Evolutionary conservation across 495 filamentous ascomycete genomes (phyloP).

Genomic region (Tuber calosporum): DNA sequence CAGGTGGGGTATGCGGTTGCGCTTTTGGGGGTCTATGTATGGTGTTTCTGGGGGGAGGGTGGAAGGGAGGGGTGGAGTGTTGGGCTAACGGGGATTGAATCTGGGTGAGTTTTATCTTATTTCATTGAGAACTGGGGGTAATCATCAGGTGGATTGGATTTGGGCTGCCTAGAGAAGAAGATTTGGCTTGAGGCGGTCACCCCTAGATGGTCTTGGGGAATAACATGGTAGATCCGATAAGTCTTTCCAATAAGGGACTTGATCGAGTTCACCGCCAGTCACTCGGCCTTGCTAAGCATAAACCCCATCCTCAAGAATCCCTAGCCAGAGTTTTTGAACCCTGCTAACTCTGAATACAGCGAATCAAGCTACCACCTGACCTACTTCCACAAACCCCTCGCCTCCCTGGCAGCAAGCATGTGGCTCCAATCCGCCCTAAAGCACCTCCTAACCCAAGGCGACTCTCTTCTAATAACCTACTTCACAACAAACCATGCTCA

Average conservation of each 20-base stretch:
- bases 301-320: background rate
- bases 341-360: slow-evolving; percentile 12
- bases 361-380: slow-evolving; percentile 16
- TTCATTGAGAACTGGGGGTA: background rate
- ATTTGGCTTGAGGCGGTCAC: background rate
- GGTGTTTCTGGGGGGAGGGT: slow-evolving; percentile 47
- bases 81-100: slow-evolving; percentile 24
- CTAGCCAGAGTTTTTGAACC: background rate
- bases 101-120: slow-evolving; percentile 14
- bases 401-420: slow-evolving; percentile 59
- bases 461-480: slow-evolving; percentile 74
- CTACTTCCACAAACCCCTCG: slow-evolving; percentile 44
- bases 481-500: slow-evolving; percentile 70
- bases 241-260: background rate
- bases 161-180: background rate
- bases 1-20: slow-evolving; percentile 68
- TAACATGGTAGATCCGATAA: background rate
- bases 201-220: background rate
- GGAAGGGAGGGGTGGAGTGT: slow-evolving; percentile 54
- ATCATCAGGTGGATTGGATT: background rate
- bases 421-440: slow-evolving; percentile 85
- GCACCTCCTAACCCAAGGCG: slow-evolving; percentile 86
- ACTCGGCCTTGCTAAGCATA: background rate
- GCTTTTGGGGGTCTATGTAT: slow-evolving; percentile 60
- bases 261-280: background rate